Percentiles rank a stretch among this genome's conserved stretches.
Evolutionary conservation across 257 asterid species (phyloP).

Genomic region (Anisodus acutangulus): DNA sequence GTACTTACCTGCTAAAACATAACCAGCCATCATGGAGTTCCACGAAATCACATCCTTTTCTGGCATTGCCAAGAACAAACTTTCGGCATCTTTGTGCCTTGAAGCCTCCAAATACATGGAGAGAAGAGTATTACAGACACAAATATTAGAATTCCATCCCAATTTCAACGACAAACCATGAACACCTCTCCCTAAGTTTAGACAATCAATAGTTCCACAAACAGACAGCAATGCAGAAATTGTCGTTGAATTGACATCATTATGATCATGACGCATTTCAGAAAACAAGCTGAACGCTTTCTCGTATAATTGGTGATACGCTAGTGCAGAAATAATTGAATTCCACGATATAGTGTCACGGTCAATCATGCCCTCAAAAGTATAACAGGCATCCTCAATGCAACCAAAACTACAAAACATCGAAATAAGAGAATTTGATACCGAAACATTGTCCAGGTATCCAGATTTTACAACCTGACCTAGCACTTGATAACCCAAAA

Average conservation of each 20-base stretch:
- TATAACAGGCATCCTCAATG: constrained; percentile 52
- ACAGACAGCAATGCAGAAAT: constrained; percentile 64
- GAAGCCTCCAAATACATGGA: constrained; percentile 72
- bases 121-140: constrained; percentile 70
- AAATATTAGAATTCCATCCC: constrained; percentile 65
- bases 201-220: constrained; percentile 52
- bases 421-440: constrained; percentile 76
- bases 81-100: constrained; percentile 59
- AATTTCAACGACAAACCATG: constrained; percentile 74
- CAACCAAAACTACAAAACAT: constrained; percentile 59
- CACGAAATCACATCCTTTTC: constrained; percentile 75
- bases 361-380: constrained; percentile 61
- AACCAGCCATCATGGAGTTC: constrained; percentile 89
- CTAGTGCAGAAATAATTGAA: constrained; percentile 72
- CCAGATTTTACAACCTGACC: constrained; percentile 78
- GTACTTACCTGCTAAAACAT: constrained; percentile 58
- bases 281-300: constrained; percentile 59
- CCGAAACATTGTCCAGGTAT: constrained; percentile 60
- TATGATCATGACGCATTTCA: constrained; percentile 66
- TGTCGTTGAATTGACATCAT: constrained; percentile 64
- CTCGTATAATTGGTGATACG: constrained; percentile 52
- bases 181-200: constrained; percentile 77
- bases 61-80: constrained; percentile 58
- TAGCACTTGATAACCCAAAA: constrained; percentile 74
- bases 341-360: constrained; percentile 84